Base-by-base conservation (phyloP, 345 rosid species). In the Gossypium thurberi region DNA sequence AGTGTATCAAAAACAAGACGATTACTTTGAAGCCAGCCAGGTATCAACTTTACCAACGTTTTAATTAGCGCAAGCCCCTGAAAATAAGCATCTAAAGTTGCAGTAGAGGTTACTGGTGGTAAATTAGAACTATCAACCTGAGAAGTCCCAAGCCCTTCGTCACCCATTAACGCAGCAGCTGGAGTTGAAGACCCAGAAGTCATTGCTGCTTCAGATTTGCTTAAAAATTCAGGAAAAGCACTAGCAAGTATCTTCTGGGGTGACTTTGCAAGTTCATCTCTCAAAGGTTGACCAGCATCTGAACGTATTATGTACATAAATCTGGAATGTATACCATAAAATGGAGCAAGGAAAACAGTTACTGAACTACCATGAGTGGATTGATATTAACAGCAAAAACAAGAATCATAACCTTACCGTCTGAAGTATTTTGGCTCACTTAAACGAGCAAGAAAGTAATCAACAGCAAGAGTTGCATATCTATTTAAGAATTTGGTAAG, bases 221-320 rank as follows among this genome's bases (percentile, higher is more conserved):
- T 87, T 73, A 86, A 48, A 81, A 91, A 84, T 72, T 90, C 98
- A 44, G 98, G 91, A 83, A 95, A 93, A 58, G 99, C 94, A 84
- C 81, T 83, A 64, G 84, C 83, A 76, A 93, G 89, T 82, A 95
- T 93, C 87, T 95, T 95, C 80, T 86, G 88, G 20, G 94, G 92
- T 17, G 96, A 93, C 82, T 88, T 92, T 61, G 99, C 91, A 74
- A 95, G 93, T 80, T 95, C 99, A 69, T 95, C 99, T 81, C 98
- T 85, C 80, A 95, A 75, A 15, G 92, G 92, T 74, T 93, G 99
- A 73, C 99, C 99, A 72, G 94, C 93, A 85, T 91, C 97, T 63
- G 99, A 95, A 75, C 89, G 85, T 78, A 95, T 88, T 76, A 93
- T 90, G 80, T 90, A 91, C 98, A 93, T 91, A 84, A 95, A 95